A percentile compares a stretch with the other conserved stretches of the same genome.
Evolutionary conservation across 1,284 basidiomycete species (phyloP).

Genomic region (Ganoderma leucocontextum): DNA sequence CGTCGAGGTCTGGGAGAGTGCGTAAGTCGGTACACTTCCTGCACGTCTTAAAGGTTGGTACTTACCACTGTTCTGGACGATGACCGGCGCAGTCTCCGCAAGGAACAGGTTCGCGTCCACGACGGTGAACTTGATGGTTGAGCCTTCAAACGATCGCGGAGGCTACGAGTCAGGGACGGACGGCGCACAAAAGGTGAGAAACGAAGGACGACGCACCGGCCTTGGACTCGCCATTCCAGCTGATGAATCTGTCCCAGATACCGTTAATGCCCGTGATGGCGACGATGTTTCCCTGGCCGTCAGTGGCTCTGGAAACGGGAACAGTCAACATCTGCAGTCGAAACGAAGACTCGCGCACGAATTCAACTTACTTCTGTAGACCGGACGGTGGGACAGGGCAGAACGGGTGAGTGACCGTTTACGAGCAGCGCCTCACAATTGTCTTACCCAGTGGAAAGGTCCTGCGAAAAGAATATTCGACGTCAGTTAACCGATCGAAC

Average conservation of each 20-base stretch:
- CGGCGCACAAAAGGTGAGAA: neutral
- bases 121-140: neutral
- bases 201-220: neutral
- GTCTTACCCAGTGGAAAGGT: neutral
- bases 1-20: neutral
- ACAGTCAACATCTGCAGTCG: neutral
- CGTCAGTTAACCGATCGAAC: neutral
- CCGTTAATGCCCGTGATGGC: neutral
- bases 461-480: neutral
- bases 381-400: neutral
- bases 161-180: neutral
- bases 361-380: neutral
- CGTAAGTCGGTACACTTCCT: neutral
- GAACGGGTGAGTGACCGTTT: neutral
- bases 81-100: neutral
- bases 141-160: neutral
- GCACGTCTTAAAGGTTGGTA: neutral
- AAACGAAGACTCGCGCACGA: neutral
- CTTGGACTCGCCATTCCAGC: neutral
- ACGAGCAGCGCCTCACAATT: neutral
- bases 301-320: neutral
- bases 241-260: neutral
- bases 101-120: neutral
- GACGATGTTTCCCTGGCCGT: neutral
- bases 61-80: neutral